phyloP scores from a whole-genome alignment of 257 asterid genomes.

The Mitragyna speciosa region DNA sequence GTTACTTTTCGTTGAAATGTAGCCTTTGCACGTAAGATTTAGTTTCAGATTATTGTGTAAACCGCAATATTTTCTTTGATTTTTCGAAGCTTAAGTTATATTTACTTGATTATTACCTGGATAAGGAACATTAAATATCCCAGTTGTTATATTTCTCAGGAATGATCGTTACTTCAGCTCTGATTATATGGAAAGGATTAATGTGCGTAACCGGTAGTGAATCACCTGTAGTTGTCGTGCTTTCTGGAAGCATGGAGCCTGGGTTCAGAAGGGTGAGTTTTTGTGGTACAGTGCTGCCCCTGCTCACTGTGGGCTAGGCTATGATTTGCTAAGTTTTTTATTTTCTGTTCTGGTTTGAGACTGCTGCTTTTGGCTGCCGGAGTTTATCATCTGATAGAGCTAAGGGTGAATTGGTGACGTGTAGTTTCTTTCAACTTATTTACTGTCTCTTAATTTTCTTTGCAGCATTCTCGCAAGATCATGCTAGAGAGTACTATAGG shows the following conservation, averaged over 20 bases:
- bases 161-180: constrained; percentile 95
- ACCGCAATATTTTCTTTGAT: too few relatives aligned
- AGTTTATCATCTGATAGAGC: neutral
- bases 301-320: neutral
- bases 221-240: constrained; percentile 99
- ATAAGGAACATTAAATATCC: neutral
- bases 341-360: neutral
- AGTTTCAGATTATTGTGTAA: neutral
- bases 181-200: constrained; percentile 96
- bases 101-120: neutral
- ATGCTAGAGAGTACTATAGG: neutral
- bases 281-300: neutral
- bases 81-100: neutral
- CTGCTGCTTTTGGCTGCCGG: neutral
- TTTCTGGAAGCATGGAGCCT: constrained; percentile 99
- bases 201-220: constrained; percentile 97
- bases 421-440: neutral
- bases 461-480: neutral
- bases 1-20: too few relatives aligned
- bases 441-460: neutral
- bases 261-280: constrained; percentile 89
- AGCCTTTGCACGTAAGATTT: too few relatives aligned
- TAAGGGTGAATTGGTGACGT: too few relatives aligned
- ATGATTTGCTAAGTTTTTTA: neutral
- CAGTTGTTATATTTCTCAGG: constrained; percentile 47